phyloP scores from a whole-genome alignment of 163 green algal species.

The Scenedesmus sp. region DNA sequence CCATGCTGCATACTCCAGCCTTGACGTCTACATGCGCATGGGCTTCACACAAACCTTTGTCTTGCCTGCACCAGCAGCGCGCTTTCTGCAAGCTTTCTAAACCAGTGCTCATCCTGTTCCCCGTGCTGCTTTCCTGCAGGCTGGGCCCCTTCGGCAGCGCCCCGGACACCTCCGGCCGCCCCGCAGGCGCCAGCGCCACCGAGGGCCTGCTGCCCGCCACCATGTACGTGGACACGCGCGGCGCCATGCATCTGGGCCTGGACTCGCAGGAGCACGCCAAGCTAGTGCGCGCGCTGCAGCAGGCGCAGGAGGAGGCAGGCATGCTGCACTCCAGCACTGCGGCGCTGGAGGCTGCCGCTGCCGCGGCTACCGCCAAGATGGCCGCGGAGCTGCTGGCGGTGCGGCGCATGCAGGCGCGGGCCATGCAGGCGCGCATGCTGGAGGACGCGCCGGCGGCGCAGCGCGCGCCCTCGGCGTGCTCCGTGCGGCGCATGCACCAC shows the following conservation, averaged over 20 bases:
- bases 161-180: neutral
- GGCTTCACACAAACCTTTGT: neutral
- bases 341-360: neutral
- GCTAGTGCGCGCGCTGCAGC: constrained; percentile 1
- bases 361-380: neutral
- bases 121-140: neutral
- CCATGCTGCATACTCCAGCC: neutral
- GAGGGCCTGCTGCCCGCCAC: constrained; percentile 20
- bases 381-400: neutral
- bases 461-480: neutral
- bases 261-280: constrained; percentile 14
- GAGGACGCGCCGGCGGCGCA: neutral
- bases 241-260: constrained; percentile 31
- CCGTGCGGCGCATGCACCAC: constrained; percentile 11
- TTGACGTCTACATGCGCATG: neutral
- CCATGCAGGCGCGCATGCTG: neutral
- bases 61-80: neutral
- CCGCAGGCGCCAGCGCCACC: neutral
- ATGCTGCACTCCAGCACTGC: constrained; percentile 11
- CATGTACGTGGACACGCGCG: constrained; percentile 35
- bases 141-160: constrained; percentile 27
- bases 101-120: neutral
- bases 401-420: neutral
- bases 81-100: too few species aligned
- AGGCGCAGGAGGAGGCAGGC: constrained; percentile 25